phyloP scores from a whole-genome alignment of 495 filamentous ascomycete species.

The Daldinia bambusicola region DNA sequence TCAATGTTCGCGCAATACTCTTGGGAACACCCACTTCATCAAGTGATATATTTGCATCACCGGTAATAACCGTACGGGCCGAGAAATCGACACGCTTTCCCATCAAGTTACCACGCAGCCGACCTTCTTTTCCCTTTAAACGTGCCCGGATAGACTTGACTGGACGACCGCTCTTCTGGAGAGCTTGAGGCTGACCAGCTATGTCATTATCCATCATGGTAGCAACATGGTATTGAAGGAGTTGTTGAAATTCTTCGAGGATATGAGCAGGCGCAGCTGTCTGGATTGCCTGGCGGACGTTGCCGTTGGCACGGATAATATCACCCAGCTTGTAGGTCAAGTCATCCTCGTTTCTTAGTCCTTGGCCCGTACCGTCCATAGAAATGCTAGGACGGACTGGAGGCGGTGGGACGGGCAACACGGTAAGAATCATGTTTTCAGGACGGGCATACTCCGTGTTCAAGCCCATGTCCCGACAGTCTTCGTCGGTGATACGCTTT shows the following conservation, averaged over 20 bases:
- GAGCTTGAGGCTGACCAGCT: conserved; percentile 91
- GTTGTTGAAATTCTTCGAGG: conserved; percentile 83
- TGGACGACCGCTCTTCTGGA: conserved; percentile 95
- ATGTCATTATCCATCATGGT: conserved; percentile 99
- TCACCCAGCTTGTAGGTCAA: conserved; percentile 98
- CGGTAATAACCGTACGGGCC: conserved; percentile 98
- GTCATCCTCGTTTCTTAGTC: conserved; percentile 94
- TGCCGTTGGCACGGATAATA: conserved; percentile 96
- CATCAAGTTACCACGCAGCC: conserved; percentile 97
- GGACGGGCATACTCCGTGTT: conserved; percentile 93
- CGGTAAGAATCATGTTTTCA: conserved; percentile 98
- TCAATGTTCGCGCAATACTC: conserved; percentile 87
- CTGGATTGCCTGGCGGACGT: conserved; percentile 84
- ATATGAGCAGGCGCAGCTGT: conserved; percentile 93
- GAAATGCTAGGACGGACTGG: conserved; percentile 96
- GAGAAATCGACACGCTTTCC: conserved; percentile 99
- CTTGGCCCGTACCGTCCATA: conserved; percentile 86
- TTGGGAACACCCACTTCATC: conserved; percentile 96
- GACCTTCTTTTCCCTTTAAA: conserved; percentile 98
- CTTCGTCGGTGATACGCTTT: conserved; percentile 78
- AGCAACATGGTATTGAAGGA: conserved; percentile 97
- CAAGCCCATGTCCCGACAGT: conserved; percentile 86
- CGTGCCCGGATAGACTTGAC: conserved; percentile 96
- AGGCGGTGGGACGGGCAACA: conserved; percentile 93
- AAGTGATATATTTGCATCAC: conserved; percentile 93